These are phyloP conservation scores for Myxozyma kluyveri DNA, from an alignment of 805 yeast genomes.

Conservation along the genomic window DNA sequence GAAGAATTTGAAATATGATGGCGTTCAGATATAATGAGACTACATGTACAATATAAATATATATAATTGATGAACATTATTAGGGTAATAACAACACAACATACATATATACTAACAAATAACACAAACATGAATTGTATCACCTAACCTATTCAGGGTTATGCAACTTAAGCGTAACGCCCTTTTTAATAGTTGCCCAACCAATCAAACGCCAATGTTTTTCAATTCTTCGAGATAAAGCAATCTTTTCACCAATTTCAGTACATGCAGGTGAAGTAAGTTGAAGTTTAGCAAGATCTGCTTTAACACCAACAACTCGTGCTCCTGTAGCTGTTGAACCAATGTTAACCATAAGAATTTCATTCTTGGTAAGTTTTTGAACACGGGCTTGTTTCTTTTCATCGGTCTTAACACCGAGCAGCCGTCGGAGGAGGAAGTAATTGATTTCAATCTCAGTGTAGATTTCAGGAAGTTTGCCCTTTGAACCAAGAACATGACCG, in stretches of 20 bases:
- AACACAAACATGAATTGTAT: neutral
- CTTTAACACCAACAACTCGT: conserved; percentile 94
- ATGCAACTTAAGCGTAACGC: conserved; percentile 28
- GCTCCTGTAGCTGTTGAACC: conserved; percentile 99
- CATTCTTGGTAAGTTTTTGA: conserved; percentile 88
- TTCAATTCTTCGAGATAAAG: conserved; percentile 97
- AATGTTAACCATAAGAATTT: conserved; percentile 97
- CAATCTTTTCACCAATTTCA: conserved; percentile 96
- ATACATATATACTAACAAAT: neutral
- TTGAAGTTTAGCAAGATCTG: conserved; percentile 98
- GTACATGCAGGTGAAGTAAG: conserved; percentile 99
- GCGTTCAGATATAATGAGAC: too few species aligned
- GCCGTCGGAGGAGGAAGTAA: conserved; percentile 92
- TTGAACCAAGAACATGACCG: conserved; percentile 98
- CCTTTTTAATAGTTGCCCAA: conserved; percentile 69
- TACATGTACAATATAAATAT: neutral
- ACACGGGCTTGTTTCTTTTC: conserved; percentile 91
- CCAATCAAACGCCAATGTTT: conserved; percentile 99
- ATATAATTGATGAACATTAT: too few species aligned
- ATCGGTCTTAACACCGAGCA: conserved; percentile 90
- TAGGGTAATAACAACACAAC: neutral
- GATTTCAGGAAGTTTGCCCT: conserved; percentile 91
- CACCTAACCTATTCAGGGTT: neutral
- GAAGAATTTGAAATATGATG: conserved; percentile 11
- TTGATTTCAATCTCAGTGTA: conserved; percentile 97